These are phyloP conservation scores for Stachybotrys elegans DNA, from an alignment of 2,329 filamentous ascomycete genomes.

Conservation along the genomic window DNA sequence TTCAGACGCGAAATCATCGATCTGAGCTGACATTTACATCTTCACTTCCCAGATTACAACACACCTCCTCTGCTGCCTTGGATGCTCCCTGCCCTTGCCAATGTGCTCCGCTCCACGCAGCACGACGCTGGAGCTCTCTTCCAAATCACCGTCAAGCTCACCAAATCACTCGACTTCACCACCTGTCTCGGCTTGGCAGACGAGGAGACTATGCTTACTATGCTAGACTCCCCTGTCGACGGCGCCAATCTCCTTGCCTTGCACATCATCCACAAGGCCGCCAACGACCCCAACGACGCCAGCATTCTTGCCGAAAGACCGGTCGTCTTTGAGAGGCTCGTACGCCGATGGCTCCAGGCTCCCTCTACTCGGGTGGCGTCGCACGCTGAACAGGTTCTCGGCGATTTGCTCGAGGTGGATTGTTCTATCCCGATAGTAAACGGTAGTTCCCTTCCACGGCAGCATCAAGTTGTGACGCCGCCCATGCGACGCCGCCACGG, in stretches of 20 bases:
- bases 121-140: constrained; percentile 47
- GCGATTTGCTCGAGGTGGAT: constrained; percentile 51
- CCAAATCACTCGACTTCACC: constrained; percentile 47
- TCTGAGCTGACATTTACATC: constrained; percentile 2
- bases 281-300: constrained; percentile 40
- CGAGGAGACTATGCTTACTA: constrained; percentile 43
- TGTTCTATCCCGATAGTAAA: constrained; percentile 32
- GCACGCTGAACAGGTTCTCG: constrained; percentile 43
- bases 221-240: constrained; percentile 48
- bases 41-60: constrained; percentile 37
- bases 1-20: not conserved
- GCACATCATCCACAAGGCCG: constrained; percentile 51
- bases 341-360: constrained; percentile 48
- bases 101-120: constrained; percentile 45
- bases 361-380: constrained; percentile 52
- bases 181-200: constrained; percentile 47
- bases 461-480: constrained; percentile 22
- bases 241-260: constrained; percentile 55
- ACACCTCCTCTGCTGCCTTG: constrained; percentile 45
- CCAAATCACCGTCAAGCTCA: constrained; percentile 50
- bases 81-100: constrained; percentile 48
- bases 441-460: constrained; percentile 6
- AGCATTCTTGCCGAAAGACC: constrained; percentile 46
- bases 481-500: constrained; percentile 32
- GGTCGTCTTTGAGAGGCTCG: constrained; percentile 40